phyloP scores from a whole-genome alignment of 2,329 filamentous ascomycete species.

The Claviceps cyperi region DNA sequence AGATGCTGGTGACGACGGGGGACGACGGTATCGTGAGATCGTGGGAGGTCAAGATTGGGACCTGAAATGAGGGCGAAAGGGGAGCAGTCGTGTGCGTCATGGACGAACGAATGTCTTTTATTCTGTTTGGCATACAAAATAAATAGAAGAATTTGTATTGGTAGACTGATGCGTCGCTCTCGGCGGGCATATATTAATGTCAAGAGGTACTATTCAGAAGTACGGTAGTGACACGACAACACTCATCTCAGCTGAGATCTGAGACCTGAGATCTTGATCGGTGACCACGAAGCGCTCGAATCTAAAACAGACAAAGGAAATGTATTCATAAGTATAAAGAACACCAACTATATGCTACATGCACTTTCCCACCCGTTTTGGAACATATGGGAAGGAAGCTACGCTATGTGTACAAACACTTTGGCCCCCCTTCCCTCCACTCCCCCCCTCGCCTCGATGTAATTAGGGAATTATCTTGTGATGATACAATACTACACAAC shows the following conservation, averaged over 20 bases:
- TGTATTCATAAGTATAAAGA: neutral
- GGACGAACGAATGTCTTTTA: too few relatives aligned
- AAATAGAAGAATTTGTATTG: too few relatives aligned
- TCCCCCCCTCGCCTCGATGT: neutral
- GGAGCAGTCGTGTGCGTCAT: too few relatives aligned
- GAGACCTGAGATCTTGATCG: too few relatives aligned
- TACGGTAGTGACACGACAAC: too few relatives aligned
- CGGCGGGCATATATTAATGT: too few relatives aligned
- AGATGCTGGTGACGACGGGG: slow-evolving; percentile 80
- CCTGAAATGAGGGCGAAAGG: too few relatives aligned
- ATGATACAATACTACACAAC: slow-evolving; percentile 8
- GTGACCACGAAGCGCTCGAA: too few relatives aligned
- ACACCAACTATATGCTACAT: slow-evolving; percentile 4
- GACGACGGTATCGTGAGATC: slow-evolving; percentile 81
- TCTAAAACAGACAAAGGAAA: neutral
- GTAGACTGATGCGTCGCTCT: too few relatives aligned
- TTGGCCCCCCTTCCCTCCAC: neutral
- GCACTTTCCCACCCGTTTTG: neutral
- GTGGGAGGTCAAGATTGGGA: slow-evolving; percentile 45
- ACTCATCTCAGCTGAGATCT: too few relatives aligned
- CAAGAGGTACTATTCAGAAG: too few relatives aligned
- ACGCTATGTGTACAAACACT: slow-evolving; percentile 5
- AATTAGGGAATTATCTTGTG: neutral
- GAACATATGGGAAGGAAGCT: slow-evolving; percentile 1
- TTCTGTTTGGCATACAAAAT: too few relatives aligned